These are phyloP conservation scores for Oryza longistaminata DNA, from an alignment of 176 grass and related monocot genomes.

Conservation along the genomic window DNA sequence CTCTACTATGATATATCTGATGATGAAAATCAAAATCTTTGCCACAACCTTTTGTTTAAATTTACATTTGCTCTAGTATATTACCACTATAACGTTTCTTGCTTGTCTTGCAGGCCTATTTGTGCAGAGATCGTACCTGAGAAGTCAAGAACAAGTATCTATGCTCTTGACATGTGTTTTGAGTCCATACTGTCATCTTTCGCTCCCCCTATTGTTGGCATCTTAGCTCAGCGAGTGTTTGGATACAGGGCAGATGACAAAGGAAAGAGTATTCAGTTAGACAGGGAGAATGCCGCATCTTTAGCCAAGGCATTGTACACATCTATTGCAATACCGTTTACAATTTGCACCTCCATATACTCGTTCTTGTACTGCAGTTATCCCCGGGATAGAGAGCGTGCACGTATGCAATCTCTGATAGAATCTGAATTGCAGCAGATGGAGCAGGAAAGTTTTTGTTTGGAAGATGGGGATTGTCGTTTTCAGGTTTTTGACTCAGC, in stretches of 20 bases:
- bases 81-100: neutral
- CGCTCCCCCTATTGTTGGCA: constrained; percentile 69
- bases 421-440: constrained; percentile 74
- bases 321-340: constrained; percentile 67
- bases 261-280: constrained; percentile 27
- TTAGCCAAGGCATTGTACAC: constrained; percentile 86
- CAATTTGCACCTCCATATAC: constrained; percentile 69
- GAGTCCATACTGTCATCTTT: constrained; percentile 82
- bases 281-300: constrained; percentile 69
- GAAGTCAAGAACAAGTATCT: constrained; percentile 84
- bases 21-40: too few species aligned
- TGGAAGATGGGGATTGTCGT: constrained; percentile 31
- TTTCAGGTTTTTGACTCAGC: constrained; percentile 29
- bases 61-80: too few species aligned
- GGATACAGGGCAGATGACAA: constrained; percentile 61
- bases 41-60: too few species aligned
- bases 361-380: constrained; percentile 85
- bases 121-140: constrained; percentile 93
- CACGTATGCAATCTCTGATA: constrained; percentile 71
- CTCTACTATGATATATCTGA: neutral
- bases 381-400: constrained; percentile 80
- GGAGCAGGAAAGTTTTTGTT: constrained; percentile 33
- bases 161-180: constrained; percentile 76
- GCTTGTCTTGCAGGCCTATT: constrained; percentile 64
- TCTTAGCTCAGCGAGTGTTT: constrained; percentile 66